Conservation (phyloP, 2,329 filamentous ascomycete species). For the Paecilomyces sp. region DNA sequence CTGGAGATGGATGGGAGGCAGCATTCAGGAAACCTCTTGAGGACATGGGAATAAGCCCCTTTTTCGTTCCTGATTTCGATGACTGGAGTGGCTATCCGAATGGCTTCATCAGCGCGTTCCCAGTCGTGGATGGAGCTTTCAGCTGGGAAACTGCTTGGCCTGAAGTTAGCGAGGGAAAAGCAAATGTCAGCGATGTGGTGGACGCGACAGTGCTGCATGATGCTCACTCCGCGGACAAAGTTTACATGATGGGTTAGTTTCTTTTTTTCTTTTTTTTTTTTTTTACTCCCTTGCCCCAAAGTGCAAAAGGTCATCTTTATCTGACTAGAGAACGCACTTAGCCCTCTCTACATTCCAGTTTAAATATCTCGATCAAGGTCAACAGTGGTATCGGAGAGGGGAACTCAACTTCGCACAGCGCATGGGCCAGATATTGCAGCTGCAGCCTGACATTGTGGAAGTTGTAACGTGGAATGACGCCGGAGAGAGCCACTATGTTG, state of each 20-base stretch:
- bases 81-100: conserved; percentile 11
- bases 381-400: conserved; percentile 32
- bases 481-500: conserved; percentile 35
- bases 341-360: conserved; percentile 29
- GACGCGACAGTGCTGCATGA: conserved; percentile 22
- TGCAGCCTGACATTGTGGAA: conserved; percentile 32
- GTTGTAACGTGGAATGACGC: conserved; percentile 37
- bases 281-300: too few species aligned
- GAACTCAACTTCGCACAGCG: conserved; percentile 29
- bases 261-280: too few species aligned
- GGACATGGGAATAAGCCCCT: conserved; percentile 16
- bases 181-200: conserved; percentile 18
- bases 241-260: conserved; percentile 31
- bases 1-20: conserved; percentile 15
- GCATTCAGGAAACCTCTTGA: conserved; percentile 16
- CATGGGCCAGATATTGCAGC: conserved; percentile 19
- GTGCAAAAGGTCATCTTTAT: neutral
- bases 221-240: conserved; percentile 21
- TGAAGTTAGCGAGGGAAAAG: conserved; percentile 9
- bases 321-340: neutral
- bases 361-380: conserved; percentile 23
- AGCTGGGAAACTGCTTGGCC: conserved; percentile 34
- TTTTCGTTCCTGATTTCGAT: conserved; percentile 26
- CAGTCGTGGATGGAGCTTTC: conserved; percentile 26
- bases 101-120: conserved; percentile 16